Evolutionary conservation across 257 asterid genomes (phyloP).

Genomic region (Prunella vulgaris): DNA sequence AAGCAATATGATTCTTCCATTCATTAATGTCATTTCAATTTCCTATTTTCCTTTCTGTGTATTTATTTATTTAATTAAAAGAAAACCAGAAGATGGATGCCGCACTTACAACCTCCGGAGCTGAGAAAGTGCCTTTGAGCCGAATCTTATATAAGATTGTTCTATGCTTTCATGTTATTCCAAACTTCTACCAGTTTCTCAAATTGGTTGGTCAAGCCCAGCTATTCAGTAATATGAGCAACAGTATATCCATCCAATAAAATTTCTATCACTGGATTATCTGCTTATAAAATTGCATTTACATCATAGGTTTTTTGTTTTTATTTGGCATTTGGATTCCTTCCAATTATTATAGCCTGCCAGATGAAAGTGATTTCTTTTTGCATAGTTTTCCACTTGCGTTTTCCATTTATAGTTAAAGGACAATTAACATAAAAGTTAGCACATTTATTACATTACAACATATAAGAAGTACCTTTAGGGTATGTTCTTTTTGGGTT

Average conservation of each 20-base stretch:
- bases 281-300: background rate
- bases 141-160: slow-evolving; percentile 6
- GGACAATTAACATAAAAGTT: background rate
- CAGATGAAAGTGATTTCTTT: background rate
- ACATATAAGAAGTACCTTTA: background rate
- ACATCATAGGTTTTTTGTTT: background rate
- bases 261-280: slow-evolving; percentile 7
- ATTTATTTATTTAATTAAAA: slow-evolving; percentile 5
- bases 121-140: slow-evolving; percentile 1
- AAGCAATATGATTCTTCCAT: slow-evolving; percentile 8
- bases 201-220: slow-evolving; percentile 11
- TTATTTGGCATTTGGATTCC: slow-evolving; percentile 15
- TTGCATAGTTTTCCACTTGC: background rate
- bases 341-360: slow-evolving; percentile 5
- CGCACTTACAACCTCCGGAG: background rate
- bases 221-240: slow-evolving; percentile 1
- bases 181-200: slow-evolving; percentile 10
- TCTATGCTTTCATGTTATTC: background rate
- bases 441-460: background rate
- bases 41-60: background rate
- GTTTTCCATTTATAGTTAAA: slow-evolving; percentile 2
- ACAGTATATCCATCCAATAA: background rate
- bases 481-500: too few relatives aligned
- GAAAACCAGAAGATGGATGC: slow-evolving; percentile 12
- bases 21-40: background rate